Evolutionary conservation across 169 alveolate genomes (phyloP).

Genomic region (Plasmodium ovale): DNA sequence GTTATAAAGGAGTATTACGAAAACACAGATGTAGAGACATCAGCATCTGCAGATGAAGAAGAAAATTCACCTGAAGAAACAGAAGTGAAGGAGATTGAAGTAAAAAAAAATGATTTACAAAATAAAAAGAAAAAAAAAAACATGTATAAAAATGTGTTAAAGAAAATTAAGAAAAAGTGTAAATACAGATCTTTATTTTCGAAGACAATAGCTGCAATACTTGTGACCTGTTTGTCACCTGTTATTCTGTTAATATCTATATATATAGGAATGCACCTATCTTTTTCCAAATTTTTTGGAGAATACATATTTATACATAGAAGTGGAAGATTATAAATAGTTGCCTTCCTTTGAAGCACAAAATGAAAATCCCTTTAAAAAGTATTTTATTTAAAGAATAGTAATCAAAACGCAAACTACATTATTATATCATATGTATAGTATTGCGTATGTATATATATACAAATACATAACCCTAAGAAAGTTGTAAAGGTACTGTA

Average conservation of each 20-base stretch:
- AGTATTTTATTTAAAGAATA: too few species aligned
- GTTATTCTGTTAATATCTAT: background rate
- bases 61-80: background rate
- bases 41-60: background rate
- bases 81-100: too few species aligned
- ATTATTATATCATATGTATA: background rate
- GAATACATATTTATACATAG: background rate
- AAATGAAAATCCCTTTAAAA: too few species aligned
- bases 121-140: background rate
- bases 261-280: background rate
- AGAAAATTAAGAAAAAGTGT: background rate
- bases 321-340: background rate
- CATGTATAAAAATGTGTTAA: background rate
- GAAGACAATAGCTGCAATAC: background rate
- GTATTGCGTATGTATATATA: background rate
- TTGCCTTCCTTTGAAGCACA: background rate
- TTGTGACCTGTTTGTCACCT: background rate
- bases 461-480: background rate
- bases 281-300: background rate
- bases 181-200: background rate
- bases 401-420: background rate
- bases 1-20: background rate
- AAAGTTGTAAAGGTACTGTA: background rate
- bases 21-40: background rate
- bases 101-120: background rate